Evolutionary conservation across 192 early-diverging fungal genomes (phyloP).

Genomic region (Backusella macrospora): DNA sequence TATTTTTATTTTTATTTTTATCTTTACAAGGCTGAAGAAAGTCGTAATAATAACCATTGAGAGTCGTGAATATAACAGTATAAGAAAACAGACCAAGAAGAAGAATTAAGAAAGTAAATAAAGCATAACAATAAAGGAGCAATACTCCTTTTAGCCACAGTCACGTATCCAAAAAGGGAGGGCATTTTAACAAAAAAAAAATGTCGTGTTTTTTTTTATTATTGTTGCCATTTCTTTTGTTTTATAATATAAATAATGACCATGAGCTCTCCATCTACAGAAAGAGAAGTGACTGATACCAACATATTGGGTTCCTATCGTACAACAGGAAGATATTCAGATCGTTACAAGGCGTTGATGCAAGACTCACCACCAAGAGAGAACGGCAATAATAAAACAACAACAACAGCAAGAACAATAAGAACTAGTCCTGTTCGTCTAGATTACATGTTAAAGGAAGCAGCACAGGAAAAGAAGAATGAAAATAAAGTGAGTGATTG

Average conservation of each 20-base stretch:
- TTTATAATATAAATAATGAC: neutral
- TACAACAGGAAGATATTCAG: neutral
- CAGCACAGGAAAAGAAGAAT: neutral
- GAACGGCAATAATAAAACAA: neutral
- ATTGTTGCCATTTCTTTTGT: neutral
- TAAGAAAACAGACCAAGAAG: constrained; percentile 1
- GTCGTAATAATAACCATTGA: neutral
- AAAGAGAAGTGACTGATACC: neutral
- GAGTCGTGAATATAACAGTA: constrained; percentile 2
- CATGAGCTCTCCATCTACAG: constrained; percentile 3
- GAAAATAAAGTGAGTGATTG: neutral
- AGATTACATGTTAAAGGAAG: neutral
- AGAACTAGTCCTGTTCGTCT: too few relatives aligned
- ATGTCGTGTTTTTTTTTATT: neutral
- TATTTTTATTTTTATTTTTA: neutral
- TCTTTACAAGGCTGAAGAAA: neutral
- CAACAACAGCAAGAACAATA: neutral
- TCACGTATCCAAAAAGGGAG: constrained; percentile 1
- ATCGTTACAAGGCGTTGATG: neutral
- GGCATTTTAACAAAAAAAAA: neutral
- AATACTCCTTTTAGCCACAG: neutral
- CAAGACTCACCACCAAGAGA: constrained; percentile 1
- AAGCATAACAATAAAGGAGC: constrained; percentile 10
- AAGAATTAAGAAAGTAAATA: neutral
- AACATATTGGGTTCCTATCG: neutral